phyloP scores from a whole-genome alignment of 352 stramenopile species.

The Phytophthora citrophthora region DNA sequence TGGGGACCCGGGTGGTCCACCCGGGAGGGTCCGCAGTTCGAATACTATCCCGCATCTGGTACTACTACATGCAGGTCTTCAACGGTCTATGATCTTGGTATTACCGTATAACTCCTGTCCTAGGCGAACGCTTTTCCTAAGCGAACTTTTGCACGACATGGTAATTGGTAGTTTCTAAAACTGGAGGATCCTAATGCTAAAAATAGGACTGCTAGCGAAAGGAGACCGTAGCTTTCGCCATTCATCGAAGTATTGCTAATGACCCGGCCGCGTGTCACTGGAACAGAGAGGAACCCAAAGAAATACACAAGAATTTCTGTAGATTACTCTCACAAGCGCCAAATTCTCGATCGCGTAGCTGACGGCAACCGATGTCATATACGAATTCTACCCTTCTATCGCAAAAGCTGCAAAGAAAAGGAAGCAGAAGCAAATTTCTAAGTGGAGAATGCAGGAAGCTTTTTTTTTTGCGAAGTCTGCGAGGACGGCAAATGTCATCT shows the following conservation, averaged over 20 bases:
- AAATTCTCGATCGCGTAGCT: not conserved
- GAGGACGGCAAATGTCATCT: not conserved
- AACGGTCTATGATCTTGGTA: too few relatives aligned
- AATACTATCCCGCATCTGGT: too few relatives aligned
- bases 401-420: not conserved
- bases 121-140: not conserved
- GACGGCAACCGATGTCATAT: not conserved
- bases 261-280: not conserved
- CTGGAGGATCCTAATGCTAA: not conserved
- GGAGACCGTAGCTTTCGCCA: not conserved
- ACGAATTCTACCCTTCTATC: not conserved
- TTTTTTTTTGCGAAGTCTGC: not conserved
- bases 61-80: too few relatives aligned
- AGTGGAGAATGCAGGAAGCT: not conserved
- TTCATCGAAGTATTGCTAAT: not conserved
- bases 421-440: slow-evolving; percentile 5
- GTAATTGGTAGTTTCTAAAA: not conserved
- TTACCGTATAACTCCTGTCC: slow-evolving; percentile 1
- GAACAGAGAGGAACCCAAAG: not conserved
- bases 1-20: too few relatives aligned
- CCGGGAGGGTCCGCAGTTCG: too few relatives aligned
- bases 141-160: not conserved
- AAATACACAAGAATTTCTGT: not conserved
- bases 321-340: not conserved
- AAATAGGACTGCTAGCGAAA: not conserved